Evolutionary conservation across 2,329 filamentous ascomycete genomes (phyloP).

Genomic region (Trichoderma endophyticum): DNA sequence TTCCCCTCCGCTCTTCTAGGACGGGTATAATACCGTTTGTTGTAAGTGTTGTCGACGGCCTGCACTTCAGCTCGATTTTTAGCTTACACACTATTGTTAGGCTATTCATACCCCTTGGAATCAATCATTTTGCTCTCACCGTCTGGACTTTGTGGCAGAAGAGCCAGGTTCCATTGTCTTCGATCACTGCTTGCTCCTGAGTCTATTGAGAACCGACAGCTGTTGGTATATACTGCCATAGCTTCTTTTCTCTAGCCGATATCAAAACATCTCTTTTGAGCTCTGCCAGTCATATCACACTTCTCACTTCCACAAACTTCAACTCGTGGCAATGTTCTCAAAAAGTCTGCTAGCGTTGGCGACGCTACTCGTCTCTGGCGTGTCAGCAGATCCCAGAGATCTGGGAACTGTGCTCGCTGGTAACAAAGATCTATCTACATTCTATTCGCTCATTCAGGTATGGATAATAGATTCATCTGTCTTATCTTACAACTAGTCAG

Average conservation of each 20-base stretch:
- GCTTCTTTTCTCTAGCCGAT: background rate
- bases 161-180: background rate
- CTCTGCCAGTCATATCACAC: too few species aligned
- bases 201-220: background rate
- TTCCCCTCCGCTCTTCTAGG: background rate
- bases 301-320: background rate
- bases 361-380: slow-evolving; percentile 23
- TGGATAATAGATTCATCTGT: background rate
- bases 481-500: background rate
- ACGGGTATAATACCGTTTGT: background rate
- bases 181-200: background rate
- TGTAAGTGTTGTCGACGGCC: background rate
- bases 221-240: background rate
- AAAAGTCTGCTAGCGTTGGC: slow-evolving; percentile 23
- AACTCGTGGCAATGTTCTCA: slow-evolving; percentile 22
- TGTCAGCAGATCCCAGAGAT: slow-evolving; percentile 30
- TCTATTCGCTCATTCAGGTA: slow-evolving; percentile 44
- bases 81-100: background rate
- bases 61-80: background rate
- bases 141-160: background rate
- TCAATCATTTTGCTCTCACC: background rate
- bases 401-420: slow-evolving; percentile 39
- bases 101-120: background rate
- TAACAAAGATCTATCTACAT: slow-evolving; percentile 43
- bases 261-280: background rate